Evolutionary conservation across 2,329 filamentous ascomycete species (phyloP).

Genomic region (Hymenoscyphus scutula): DNA sequence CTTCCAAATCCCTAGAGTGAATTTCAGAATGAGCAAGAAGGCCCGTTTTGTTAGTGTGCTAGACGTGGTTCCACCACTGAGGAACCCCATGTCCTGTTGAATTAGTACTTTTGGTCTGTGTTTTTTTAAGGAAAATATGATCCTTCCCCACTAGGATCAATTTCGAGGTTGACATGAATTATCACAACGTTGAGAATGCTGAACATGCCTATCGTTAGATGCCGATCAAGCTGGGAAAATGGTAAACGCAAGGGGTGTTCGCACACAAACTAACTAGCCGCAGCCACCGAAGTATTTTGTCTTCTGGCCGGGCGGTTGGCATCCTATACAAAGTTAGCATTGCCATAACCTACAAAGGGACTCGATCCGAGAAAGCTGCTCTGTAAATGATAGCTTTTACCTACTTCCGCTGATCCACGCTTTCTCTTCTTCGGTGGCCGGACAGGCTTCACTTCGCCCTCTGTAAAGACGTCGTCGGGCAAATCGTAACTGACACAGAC

Average conservation of each 20-base stretch:
- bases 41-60: conserved; percentile 21
- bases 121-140: neutral
- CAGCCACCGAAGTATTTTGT: conserved; percentile 35
- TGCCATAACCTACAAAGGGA: conserved; percentile 3
- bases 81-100: conserved; percentile 6
- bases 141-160: neutral
- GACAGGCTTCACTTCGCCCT: conserved; percentile 69
- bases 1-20: conserved; percentile 17
- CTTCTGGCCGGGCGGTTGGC: conserved; percentile 33
- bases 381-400: conserved; percentile 21
- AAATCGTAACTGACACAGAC: conserved; percentile 67
- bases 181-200: conserved; percentile 6
- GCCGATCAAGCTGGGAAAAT: conserved; percentile 29
- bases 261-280: conserved; percentile 35
- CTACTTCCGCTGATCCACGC: conserved; percentile 34
- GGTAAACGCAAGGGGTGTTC: conserved; percentile 23
- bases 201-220: conserved; percentile 33
- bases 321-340: conserved; percentile 33
- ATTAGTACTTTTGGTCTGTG: conserved; percentile 10
- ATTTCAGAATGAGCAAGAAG: conserved; percentile 17
- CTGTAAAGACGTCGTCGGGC: conserved; percentile 83
- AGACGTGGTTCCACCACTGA: conserved; percentile 1
- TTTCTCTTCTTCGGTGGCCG: conserved; percentile 37
- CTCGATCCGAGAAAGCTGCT: neutral
- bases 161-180: neutral